These are phyloP conservation scores for Penicillium canescens DNA, from an alignment of 495 filamentous ascomycete species.

Conservation along the genomic window DNA sequence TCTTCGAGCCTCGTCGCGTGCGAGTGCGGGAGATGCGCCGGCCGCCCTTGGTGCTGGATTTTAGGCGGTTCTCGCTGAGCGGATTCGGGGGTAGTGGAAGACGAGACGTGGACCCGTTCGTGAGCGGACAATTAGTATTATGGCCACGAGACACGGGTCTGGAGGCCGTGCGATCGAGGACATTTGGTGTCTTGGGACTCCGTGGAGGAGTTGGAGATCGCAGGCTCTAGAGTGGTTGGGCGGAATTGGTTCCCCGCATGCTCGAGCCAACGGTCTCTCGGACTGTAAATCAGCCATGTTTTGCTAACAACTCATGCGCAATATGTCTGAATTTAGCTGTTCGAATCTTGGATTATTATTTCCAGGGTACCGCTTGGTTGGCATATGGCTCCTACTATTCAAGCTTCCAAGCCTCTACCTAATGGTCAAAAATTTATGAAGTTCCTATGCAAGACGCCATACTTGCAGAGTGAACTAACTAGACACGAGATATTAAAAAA, in stretches of 20 bases:
- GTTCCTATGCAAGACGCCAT: no score
- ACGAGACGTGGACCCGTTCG: slow-evolving; percentile 80
- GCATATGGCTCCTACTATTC: no score
- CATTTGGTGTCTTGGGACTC: slow-evolving; percentile 31
- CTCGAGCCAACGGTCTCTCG: slow-evolving; percentile 9
- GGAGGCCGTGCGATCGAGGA: slow-evolving; percentile 51
- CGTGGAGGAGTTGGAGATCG: slow-evolving; percentile 14
- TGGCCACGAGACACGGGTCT: slow-evolving; percentile 69
- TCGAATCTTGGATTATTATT: no score
- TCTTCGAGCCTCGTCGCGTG: slow-evolving; percentile 28
- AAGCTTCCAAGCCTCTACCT: no score
- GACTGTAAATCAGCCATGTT: no score
- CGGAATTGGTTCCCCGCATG: slow-evolving; percentile 26
- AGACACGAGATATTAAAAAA: no score
- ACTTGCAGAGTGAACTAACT: no score
- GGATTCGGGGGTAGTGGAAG: slow-evolving; percentile 86
- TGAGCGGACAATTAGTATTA: slow-evolving; percentile 78
- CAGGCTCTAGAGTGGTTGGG: slow-evolving; percentile 9
- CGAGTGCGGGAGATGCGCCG: slow-evolving; percentile 37
- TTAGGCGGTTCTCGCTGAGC: slow-evolving; percentile 44
- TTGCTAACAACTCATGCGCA: no score
- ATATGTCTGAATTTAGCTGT: no score
- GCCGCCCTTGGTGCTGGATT: slow-evolving; percentile 32
- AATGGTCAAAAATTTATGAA: no score
- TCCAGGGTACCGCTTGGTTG: no score